A percentile compares a stretch with the other conserved stretches of the same genome.
These are phyloP conservation scores for Colletotrichum tanaceti DNA, from an alignment of 2,329 filamentous ascomycete species.

Conservation along the genomic window DNA sequence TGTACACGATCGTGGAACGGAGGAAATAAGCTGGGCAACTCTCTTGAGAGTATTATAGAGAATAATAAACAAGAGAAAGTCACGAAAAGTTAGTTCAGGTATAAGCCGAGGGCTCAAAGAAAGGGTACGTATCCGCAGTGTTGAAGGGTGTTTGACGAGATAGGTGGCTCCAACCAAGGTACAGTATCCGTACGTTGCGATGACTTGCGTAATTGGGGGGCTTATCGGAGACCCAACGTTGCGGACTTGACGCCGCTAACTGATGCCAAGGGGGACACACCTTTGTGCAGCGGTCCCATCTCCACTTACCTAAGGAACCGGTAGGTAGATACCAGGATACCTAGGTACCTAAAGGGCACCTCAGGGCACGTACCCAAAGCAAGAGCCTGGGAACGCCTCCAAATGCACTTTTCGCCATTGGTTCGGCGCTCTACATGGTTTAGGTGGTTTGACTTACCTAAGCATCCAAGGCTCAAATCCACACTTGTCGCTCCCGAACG, in stretches of 20 bases:
- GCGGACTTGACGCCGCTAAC: constrained; percentile 21
- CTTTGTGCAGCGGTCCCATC: constrained; percentile 13
- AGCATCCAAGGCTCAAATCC: constrained; percentile 18
- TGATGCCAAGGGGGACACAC: constrained; percentile 8
- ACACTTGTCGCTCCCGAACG: constrained; percentile 11
- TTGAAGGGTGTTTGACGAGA: constrained; percentile 3
- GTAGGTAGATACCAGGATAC: neutral
- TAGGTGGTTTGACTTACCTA: constrained; percentile 33
- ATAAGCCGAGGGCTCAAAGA: neutral
- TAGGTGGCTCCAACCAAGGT: constrained; percentile 5
- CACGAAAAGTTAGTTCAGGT: neutral
- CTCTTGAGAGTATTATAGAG: too few relatives aligned
- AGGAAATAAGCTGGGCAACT: too few relatives aligned
- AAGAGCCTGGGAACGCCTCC: neutral
- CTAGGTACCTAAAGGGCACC: too few relatives aligned
- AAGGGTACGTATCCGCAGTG: neutral
- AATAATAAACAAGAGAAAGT: neutral
- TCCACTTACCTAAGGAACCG: neutral
- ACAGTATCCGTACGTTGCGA: too few relatives aligned
- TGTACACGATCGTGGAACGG: neutral
- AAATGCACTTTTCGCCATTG: constrained; percentile 12
- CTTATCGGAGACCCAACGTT: constrained; percentile 13
- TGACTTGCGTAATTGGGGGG: constrained; percentile 3
- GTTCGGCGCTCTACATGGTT: neutral
- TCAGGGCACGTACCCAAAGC: constrained; percentile 1